Base-by-base conservation (phyloP, 2,329 filamentous ascomycete species). In the Pseudocercospora cruenta region DNA sequence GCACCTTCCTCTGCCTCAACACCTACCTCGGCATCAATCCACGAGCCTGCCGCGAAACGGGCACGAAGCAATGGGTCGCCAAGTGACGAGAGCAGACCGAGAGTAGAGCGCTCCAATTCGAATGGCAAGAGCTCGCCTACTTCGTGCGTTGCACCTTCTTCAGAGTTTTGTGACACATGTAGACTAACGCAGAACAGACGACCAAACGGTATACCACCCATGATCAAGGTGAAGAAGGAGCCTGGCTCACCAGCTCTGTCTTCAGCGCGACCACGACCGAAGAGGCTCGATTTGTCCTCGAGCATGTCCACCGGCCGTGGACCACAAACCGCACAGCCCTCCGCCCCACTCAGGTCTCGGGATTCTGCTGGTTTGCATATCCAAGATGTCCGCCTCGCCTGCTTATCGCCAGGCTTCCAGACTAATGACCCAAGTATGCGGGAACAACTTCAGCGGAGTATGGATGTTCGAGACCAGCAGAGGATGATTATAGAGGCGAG, bases 381-480 rank as follows among this genome's bases (percentile, higher is more conserved):
- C 76, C 93, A 96, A 74, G 93, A 97, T 79, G 91, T 98, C 26
- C 95, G 95, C 65, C 85, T 98, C 64, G 94, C 94, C 49, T 99
- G 95, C 75, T 84, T 99, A 63, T 98, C 95, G 1, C 95, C 95
- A 0, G 95, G 95, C 62, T 98, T 99, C 75, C 90, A 96, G 71
- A 98, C 95, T 16, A 92, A 98, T 74, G 93, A 99, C 79, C 94
- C 95, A n/a, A 87, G 91, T 21, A 96, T 97, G 93, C 90, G 95
- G 76, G 93, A 97, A 80, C 94, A 98, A 79, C 83, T 99, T 61
- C 93, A 98, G 80, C 89, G 94, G 72, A 98, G 95, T 80, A 88
- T 97, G 80, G 93, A 91, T 54, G 94, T 99, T 31, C 87, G 94
- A 69, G 94, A 99, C 72, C 93, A 97, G 78, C 95, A 99, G 80